Evolutionary conservation across 192 early-diverging fungal genomes (phyloP), one percentile per base, ranked within the genome.

Genomic region (Cladochytrium replicatum): DNA sequence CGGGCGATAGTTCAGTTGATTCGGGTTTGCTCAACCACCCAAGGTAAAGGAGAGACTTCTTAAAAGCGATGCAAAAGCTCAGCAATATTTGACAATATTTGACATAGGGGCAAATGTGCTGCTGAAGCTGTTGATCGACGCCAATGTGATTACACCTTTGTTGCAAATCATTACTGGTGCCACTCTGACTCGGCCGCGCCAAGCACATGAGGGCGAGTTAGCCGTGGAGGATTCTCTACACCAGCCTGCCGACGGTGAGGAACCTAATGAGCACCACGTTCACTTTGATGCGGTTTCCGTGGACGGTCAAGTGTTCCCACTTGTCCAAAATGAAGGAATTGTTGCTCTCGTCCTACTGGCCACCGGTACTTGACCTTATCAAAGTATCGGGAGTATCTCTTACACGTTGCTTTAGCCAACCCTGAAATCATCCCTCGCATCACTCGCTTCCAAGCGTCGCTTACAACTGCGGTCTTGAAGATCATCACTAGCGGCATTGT

Each of bases 201-300:
- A 30, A 4, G 47, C 46, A n/a, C n/a, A n/a, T n/a, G n/a, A n/a
- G n/a, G 17, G 32, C 32, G 32, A 44, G 11, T 27, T 37, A 13
- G 32, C 11, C 13, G 11, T 37, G 26, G 50, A 9, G 0, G 52
- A 48, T 24, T 55, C 38, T 8, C 39, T 39, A 26, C 34, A 26
- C 25, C 21, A 3, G 28, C 34, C 17, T 17, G 24, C 13, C 27
- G 50, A 49, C 25, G 54, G 34, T 37, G n/a, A 37, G 43, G 43
- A 44, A 44, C 11, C 11, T 13, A 48, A 30, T 6, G 64, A 73
- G 28, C 61, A 74, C 29, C 67, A 76, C 25, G 68, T 76, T 5
- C 74, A 76, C 39, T 76, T 76, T 56, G 74, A 76, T 42, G 65
- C 69, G 2, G 31, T 63, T n/a, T 70, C 74, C 6, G 48, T 62